These are phyloP conservation scores for Zygosaccharomyces bailii DNA, from an alignment of 805 yeast genomes.

Conservation along the genomic window DNA sequence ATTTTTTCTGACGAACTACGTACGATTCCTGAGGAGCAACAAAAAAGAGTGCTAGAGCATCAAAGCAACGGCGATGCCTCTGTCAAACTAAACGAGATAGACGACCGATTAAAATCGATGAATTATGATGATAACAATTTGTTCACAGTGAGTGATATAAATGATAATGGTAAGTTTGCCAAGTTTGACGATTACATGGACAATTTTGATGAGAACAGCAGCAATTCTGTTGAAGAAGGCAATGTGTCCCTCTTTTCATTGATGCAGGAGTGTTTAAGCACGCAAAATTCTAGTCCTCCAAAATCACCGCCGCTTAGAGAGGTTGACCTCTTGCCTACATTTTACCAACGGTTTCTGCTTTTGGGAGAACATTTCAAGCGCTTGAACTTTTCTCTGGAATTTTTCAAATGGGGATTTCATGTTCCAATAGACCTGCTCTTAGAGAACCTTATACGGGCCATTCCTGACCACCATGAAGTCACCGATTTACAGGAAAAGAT, in stretches of 20 bases:
- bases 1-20: constrained; percentile 9
- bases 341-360: constrained; percentile 49
- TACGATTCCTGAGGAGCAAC: no score
- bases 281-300: constrained; percentile 21
- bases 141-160: constrained; percentile 10
- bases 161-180: constrained; percentile 9
- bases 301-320: constrained; percentile 5
- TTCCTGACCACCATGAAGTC: constrained; percentile 13
- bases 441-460: constrained; percentile 38
- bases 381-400: constrained; percentile 49
- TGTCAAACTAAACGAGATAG: constrained; percentile 15
- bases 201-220: constrained; percentile 10
- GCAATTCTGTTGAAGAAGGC: constrained; percentile 11
- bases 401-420: constrained; percentile 49
- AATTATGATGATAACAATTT: constrained; percentile 9
- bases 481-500: constrained; percentile 16
- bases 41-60: not conserved
- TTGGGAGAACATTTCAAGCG: constrained; percentile 63
- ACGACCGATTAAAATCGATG: constrained; percentile 18
- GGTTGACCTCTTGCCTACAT: constrained; percentile 15
- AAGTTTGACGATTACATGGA: constrained; percentile 24
- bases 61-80: not conserved
- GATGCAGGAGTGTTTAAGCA: constrained; percentile 7
- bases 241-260: constrained; percentile 12
- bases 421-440: constrained; percentile 45